Evolutionary conservation across 495 filamentous ascomycete genomes (phyloP), one percentile per base, ranked within the genome.

Genomic region (Aspergillus olivimuriae): DNA sequence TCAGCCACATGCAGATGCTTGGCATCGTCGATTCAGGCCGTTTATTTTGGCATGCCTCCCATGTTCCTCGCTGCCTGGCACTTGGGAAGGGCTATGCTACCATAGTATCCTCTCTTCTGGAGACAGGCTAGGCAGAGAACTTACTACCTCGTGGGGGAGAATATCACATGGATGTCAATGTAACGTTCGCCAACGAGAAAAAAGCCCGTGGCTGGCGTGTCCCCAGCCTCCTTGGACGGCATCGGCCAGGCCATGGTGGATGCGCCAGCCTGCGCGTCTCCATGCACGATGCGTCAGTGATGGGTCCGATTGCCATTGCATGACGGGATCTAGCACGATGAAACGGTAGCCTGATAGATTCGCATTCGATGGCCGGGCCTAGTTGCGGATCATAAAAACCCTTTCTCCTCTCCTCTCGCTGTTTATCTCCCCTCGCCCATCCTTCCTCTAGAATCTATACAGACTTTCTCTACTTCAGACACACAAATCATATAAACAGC

Each of bases 181-280:
- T n/a, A n/a, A n/a, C n/a, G n/a, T n/a, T n/a, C n/a, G n/a, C n/a
- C n/a, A n/a, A n/a, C n/a, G 24, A 28, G 7, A 24, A 26, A n/a
- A 26, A 26, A 39, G n/a, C 19, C 37, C 44, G 53, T 52, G 53
- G 53, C 53, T 57, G 53, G 53, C 18, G 28, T 39, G 28, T 41
- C 48, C 55, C 51, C 54, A 51, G 48, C 51, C 51, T 48, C 51
- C 49, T 53, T 57, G 48, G 44, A 37, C 36, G 44, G 44, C 34
- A 44, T 48, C 50, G 35, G 34, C 42, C 33, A 43, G 46, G 36
- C 26, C 48, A 20, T 46, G 31, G 36, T 48, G 49, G 47, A 44
- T 42, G 43, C 46, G 45, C 48, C 54, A 57, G 41, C 46, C 54
- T 51, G 44, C 51, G 43, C 44, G 43, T 35, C 37, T 48, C 39